These are phyloP conservation scores for Raffaelea arxii DNA, from an alignment of 2,329 filamentous ascomycete genomes.

Conservation along the genomic window DNA sequence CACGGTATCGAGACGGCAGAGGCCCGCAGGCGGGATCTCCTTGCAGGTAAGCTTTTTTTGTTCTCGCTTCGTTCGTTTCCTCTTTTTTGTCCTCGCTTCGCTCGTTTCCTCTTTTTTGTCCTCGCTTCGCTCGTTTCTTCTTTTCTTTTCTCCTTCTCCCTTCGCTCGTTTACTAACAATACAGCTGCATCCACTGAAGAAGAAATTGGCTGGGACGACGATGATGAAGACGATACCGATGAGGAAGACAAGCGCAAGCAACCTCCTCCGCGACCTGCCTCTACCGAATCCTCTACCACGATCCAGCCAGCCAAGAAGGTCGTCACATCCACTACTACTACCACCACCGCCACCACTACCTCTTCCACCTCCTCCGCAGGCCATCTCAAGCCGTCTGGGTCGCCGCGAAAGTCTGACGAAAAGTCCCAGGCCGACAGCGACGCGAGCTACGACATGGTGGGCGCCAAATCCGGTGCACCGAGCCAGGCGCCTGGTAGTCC, in stretches of 20 bases:
- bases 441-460: slow-evolving; percentile 90
- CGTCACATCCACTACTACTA: not conserved
- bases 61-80: not conserved
- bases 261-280: slow-evolving; percentile 30
- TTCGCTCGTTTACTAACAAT: slow-evolving; percentile 27
- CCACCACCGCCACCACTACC: slow-evolving; percentile 17
- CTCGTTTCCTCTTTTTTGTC: slow-evolving; percentile 3
- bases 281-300: slow-evolving; percentile 49
- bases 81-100: not conserved
- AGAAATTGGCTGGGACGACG: slow-evolving; percentile 61
- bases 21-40: slow-evolving; percentile 72
- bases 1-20: slow-evolving; percentile 92
- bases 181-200: slow-evolving; percentile 60
- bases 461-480: slow-evolving; percentile 61
- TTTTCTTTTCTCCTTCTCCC: too few species aligned
- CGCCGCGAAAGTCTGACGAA: slow-evolving; percentile 69
- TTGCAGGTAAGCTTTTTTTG: slow-evolving; percentile 60
- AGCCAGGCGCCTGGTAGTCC: slow-evolving; percentile 67
- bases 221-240: slow-evolving; percentile 22
- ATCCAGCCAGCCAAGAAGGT: slow-evolving; percentile 30
- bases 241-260: not conserved
- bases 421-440: slow-evolving; percentile 90
- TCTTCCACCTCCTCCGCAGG: slow-evolving; percentile 17
- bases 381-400: slow-evolving; percentile 46
- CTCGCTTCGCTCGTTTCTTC: not conserved